These are phyloP conservation scores for Fusarium sp. DNA, from an alignment of 2,329 filamentous ascomycete genomes.

Conservation along the genomic window DNA sequence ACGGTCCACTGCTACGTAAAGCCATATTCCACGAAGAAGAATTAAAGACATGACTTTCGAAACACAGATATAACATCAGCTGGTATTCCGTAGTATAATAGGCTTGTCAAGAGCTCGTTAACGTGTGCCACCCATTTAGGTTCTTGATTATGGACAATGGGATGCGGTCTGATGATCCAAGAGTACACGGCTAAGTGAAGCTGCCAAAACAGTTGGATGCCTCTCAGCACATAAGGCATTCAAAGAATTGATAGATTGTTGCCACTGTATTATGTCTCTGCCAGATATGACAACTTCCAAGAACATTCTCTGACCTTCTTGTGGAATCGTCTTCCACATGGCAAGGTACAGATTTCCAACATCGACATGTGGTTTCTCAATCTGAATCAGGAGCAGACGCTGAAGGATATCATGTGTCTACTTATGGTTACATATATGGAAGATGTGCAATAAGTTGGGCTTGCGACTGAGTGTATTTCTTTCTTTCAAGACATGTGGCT, in stretches of 20 bases:
- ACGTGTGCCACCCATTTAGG: not conserved
- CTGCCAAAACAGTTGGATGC: not conserved
- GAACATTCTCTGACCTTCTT: not conserved
- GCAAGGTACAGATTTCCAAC: not conserved
- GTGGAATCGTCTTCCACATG: not conserved
- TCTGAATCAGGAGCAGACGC: not conserved
- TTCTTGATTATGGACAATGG: not conserved
- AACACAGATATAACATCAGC: not conserved
- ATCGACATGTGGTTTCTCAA: not conserved
- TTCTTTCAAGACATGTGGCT: not conserved
- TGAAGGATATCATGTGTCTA: not conserved
- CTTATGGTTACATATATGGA: not conserved
- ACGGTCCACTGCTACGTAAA: not conserved
- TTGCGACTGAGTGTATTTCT: not conserved
- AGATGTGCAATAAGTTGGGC: too few species aligned
- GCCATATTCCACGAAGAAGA: not conserved
- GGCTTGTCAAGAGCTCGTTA: not conserved
- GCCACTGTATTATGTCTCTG: not conserved
- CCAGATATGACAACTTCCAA: not conserved
- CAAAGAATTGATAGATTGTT: not conserved
- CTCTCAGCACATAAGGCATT: not conserved
- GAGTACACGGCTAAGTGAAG: not conserved
- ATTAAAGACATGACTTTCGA: not conserved
- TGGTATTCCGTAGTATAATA: not conserved
- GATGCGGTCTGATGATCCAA: not conserved